Conservation (phyloP, 495 filamentous ascomycete genomes). For the Hypoxylon rickii region DNA sequence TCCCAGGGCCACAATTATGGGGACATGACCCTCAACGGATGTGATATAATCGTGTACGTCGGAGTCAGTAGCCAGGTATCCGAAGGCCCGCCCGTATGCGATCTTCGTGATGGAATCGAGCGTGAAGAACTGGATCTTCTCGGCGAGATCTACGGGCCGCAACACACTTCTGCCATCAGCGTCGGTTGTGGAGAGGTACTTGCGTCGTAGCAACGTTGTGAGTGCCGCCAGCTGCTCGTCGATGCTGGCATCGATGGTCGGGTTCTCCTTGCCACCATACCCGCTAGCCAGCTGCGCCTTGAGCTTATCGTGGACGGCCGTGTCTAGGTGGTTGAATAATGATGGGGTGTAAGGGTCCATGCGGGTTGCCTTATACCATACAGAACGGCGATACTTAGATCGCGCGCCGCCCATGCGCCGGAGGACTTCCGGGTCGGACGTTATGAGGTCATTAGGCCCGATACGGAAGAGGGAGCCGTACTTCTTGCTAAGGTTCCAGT, state of each 20-base stretch:
- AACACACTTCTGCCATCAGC: conserved; percentile 2
- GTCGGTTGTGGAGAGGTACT: conserved; percentile 44
- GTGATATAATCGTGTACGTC: conserved; percentile 53
- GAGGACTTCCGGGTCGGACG: conserved; percentile 46
- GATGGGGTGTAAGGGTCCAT: conserved; percentile 33
- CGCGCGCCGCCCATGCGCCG: conserved; percentile 44
- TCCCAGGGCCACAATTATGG: conserved; percentile 28
- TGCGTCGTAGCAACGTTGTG: conserved; percentile 41
- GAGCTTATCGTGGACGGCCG: conserved; percentile 39
- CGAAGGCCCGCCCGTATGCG: conserved; percentile 55
- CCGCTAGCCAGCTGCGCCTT: conserved; percentile 45
- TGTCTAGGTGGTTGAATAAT: conserved; percentile 14
- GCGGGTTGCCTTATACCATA: conserved; percentile 43
- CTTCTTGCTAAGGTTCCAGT: conserved; percentile 21
- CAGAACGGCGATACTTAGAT: conserved; percentile 38
- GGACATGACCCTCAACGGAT: conserved; percentile 34
- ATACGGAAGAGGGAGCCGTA: conserved; percentile 46
- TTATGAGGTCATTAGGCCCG: conserved; percentile 45
- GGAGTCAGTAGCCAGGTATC: conserved; percentile 45
- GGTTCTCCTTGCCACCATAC: conserved; percentile 53
- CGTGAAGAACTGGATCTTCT: conserved; percentile 48
- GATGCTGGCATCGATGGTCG: conserved; percentile 44
- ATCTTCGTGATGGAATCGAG: conserved; percentile 52
- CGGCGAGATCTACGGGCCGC: conserved; percentile 45
- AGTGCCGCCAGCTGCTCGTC: conserved; percentile 45